A percentile compares a stretch with the other conserved stretches of the same genome.
These are phyloP conservation scores for Colletotrichum sidae DNA, from an alignment of 2,329 filamentous ascomycete species.

Conservation along the genomic window DNA sequence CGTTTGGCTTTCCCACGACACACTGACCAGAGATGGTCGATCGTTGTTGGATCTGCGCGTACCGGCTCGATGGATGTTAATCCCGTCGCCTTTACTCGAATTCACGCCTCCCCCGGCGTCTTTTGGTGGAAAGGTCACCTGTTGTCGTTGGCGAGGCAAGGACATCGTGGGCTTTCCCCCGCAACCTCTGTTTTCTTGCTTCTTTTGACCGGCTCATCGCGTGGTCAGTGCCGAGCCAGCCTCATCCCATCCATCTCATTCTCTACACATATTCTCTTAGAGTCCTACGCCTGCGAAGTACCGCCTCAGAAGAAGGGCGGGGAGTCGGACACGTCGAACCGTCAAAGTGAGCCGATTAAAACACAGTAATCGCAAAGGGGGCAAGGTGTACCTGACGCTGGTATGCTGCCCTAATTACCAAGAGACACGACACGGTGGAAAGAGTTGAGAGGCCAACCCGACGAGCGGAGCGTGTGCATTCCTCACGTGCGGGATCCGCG, in stretches of 20 bases:
- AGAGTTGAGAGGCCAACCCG: no score
- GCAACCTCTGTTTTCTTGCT: no score
- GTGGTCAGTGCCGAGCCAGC: no score
- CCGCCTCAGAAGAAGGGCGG: no score
- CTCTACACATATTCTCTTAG: no score
- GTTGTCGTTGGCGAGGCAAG: neutral
- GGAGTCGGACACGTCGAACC: no score
- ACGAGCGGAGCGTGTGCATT: constrained; percentile 22
- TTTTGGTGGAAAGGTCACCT: neutral
- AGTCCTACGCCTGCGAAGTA: no score
- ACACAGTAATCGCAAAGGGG: constrained; percentile 17
- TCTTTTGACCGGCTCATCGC: no score
- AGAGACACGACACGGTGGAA: constrained; percentile 27
- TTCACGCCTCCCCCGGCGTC: neutral
- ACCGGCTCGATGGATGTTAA: neutral
- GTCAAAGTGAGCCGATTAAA: neutral
- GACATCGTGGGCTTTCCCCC: no score
- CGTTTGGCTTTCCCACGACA: constrained; percentile 4
- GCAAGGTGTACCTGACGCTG: constrained; percentile 5
- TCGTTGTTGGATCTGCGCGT: constrained; percentile 7
- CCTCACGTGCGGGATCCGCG: constrained; percentile 18
- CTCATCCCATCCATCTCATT: no score
- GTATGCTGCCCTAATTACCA: constrained; percentile 32
- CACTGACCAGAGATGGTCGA: no score
- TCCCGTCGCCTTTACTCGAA: neutral